Base-by-base conservation (phyloP, 2,329 filamentous ascomycete genomes). In the Nothophaeocryptopus gaeumannii region DNA sequence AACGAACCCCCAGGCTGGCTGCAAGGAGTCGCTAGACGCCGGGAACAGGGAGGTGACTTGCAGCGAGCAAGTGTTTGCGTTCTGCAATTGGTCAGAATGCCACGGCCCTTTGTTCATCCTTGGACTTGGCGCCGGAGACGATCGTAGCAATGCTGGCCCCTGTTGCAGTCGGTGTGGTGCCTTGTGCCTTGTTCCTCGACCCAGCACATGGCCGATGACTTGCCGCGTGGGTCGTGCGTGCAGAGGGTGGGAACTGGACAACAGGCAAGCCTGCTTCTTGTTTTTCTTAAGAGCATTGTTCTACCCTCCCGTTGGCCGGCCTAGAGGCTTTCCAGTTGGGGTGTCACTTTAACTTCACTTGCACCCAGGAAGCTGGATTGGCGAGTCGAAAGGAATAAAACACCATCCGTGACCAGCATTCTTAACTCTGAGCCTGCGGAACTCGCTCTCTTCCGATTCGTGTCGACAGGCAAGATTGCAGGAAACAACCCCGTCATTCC, bases 401-500 rank as follows among this genome's bases (percentile, higher is more conserved):
- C 13, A 26, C 20, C 15, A 47, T 50, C 46, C 37, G 40, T 35
- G 45, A 37, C 12, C 38, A 38, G 15, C 39, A 38, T 15, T 39
- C 9, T 43, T 41, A 45, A 34, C 26, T 11, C 47, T 39, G 16
- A 43, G n/a, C 34, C 11, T 20, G 26, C 39, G 38, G 39, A 37
- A 32, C 49, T 51, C 45, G 44, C 53, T 33, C 38, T 34, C 43
- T 31, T 13, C 40, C 42, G 37, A 31, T 32, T 48, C 16, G 33
- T 12, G 33, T 30, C 37, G 14, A 45, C 41, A 37, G 34, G 36
- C 32, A 48, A 50, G 39, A 47, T 50, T 47, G 36, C 47, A 46
- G 50, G 46, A 52, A 47, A 40, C 48, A 37, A 32, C 35, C 37
- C 38, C 30, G 47, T 42, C 53, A 52, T 52, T 52, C 49, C 45